A percentile compares a stretch with the other conserved stretches of the same genome.
phyloP scores from a whole-genome alignment of 2,329 filamentous ascomycete species.

The Samsoniella hepiali region DNA sequence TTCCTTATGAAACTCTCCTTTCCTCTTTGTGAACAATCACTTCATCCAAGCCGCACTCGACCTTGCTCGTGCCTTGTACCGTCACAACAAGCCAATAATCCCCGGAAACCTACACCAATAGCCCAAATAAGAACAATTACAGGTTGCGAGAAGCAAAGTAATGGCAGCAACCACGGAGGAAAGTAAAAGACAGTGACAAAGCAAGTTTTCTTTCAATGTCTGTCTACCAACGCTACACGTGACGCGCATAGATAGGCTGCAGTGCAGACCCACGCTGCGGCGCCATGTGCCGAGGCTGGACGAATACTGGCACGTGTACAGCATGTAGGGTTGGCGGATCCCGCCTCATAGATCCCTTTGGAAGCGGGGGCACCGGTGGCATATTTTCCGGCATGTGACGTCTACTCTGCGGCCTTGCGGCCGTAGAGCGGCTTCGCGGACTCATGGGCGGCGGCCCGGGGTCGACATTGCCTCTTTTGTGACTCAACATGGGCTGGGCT shows the following conservation, averaged over 20 bases:
- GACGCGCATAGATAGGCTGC: not conserved
- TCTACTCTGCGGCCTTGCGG: not conserved
- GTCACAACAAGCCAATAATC: no score
- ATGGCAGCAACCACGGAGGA: not conserved
- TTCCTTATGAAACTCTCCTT: no score
- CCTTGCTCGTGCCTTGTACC: no score
- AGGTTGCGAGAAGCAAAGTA: not conserved
- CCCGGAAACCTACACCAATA: no score
- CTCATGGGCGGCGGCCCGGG: not conserved
- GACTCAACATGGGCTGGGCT: not conserved
- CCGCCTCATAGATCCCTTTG: constrained; percentile 16
- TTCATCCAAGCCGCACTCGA: no score
- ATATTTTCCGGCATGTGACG: not conserved
- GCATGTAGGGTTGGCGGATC: not conserved
- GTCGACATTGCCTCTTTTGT: not conserved
- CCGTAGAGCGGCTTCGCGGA: constrained; percentile 13
- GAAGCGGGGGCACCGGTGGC: constrained; percentile 22
- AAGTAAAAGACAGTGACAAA: constrained; percentile 2
- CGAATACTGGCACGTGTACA: no score
- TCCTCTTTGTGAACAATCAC: no score
- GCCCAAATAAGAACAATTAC: not conserved
- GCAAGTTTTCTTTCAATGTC: not conserved
- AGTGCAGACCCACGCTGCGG: not conserved
- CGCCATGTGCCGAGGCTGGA: not conserved
- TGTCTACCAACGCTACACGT: not conserved